Conservation (phyloP, 495 filamentous ascomycete genomes). For the Penicillium lagena region DNA sequence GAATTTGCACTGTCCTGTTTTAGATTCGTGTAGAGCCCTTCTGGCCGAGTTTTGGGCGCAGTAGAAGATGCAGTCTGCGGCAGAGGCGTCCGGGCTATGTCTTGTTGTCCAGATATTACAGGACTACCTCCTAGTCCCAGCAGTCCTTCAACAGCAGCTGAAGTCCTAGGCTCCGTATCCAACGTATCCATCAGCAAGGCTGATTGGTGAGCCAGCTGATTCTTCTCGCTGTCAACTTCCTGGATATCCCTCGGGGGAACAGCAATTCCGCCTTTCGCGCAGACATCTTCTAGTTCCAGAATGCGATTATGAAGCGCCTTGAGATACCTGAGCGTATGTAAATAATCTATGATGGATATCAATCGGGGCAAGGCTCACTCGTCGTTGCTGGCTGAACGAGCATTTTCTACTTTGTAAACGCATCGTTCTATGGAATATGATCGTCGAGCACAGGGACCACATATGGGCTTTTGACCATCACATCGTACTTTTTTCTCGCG, state of each 20-base stretch:
- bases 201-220: not conserved
- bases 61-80: no score
- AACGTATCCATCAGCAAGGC: not conserved
- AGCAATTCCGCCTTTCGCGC: constrained; percentile 21
- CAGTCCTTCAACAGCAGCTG: constrained; percentile 17
- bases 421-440: constrained; percentile 27
- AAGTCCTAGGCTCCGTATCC: constrained; percentile 12
- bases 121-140: constrained; percentile 11
- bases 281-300: constrained; percentile 28
- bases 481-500: constrained; percentile 36
- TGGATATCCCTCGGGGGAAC: constrained; percentile 7
- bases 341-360: no score
- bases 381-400: constrained; percentile 31
- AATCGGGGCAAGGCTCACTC: no score
- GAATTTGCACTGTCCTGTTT: no score
- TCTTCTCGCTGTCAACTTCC: not conserved
- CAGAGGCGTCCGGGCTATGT: not conserved
- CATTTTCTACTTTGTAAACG: constrained; percentile 30
- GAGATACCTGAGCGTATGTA: no score
- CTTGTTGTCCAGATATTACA: not conserved
- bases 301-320: constrained; percentile 30
- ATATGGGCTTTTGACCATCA: constrained; percentile 39
- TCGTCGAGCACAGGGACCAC: constrained; percentile 33
- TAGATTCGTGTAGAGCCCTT: no score
- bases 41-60: no score